Evolutionary conservation across 2,329 filamentous ascomycete genomes (phyloP).

Genomic region (Biscogniauxia sp.): DNA sequence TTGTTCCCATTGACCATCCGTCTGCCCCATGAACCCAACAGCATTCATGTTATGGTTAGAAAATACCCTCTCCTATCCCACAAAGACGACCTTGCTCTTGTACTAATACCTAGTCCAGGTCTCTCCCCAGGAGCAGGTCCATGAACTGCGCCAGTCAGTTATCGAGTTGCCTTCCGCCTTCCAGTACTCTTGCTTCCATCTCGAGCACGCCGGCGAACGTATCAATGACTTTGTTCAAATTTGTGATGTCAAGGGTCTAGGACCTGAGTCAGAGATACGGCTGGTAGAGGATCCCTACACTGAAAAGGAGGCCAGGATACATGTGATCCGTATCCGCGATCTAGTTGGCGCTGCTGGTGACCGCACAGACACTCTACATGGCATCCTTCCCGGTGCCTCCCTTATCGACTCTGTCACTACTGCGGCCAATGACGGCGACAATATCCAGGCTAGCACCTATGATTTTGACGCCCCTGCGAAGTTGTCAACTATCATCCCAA

Average conservation of each 20-base stretch:
- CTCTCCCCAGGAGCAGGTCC: slow-evolving; percentile 90
- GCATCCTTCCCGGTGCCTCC: slow-evolving; percentile 79
- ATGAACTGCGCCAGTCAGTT: slow-evolving; percentile 94
- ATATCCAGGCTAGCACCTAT: slow-evolving; percentile 52
- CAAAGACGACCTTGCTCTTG: slow-evolving; percentile 5
- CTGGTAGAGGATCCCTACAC: slow-evolving; percentile 95
- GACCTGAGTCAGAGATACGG: slow-evolving; percentile 71
- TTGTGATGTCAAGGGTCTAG: slow-evolving; percentile 80
- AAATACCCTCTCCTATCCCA: slow-evolving; percentile 2
- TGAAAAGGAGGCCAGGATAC: slow-evolving; percentile 95
- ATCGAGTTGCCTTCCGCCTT: slow-evolving; percentile 91
- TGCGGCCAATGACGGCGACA: slow-evolving; percentile 37
- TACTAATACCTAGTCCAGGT: slow-evolving; percentile 53
- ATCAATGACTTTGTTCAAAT: slow-evolving; percentile 96
- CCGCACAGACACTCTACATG: slow-evolving; percentile 81
- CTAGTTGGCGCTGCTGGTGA: slow-evolving; percentile 90
- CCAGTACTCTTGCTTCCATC: slow-evolving; percentile 98
- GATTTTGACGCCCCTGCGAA: slow-evolving; percentile 70
- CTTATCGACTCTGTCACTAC: slow-evolving; percentile 76
- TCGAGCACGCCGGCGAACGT: slow-evolving; percentile 82
- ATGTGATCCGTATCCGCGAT: slow-evolving; percentile 86
- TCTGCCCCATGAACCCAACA: slow-evolving; percentile 74
- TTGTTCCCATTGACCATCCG: slow-evolving; percentile 68
- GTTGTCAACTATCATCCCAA: slow-evolving; percentile 70
- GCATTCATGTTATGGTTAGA: slow-evolving; percentile 82